phyloP scores from a whole-genome alignment of 352 stramenopile species.

The Phytophthora brassicae region DNA sequence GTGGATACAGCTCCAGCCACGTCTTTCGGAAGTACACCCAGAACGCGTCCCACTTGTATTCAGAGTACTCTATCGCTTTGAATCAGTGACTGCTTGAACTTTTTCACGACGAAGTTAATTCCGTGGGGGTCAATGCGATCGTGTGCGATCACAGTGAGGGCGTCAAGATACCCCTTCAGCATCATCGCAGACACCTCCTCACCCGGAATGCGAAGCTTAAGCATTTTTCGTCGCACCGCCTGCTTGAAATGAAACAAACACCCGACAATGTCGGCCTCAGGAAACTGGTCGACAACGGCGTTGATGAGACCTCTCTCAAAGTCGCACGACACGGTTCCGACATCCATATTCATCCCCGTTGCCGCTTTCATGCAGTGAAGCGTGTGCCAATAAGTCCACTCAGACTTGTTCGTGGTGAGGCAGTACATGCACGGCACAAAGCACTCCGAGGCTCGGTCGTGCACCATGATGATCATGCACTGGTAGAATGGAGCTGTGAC shows the following conservation, averaged over 20 bases:
- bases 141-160: no score
- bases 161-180: no score
- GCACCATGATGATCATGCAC: slow-evolving; percentile 22
- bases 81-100: no score
- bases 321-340: slow-evolving; percentile 19
- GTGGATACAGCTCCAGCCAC: slow-evolving; percentile 13
- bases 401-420: not conserved
- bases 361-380: not conserved
- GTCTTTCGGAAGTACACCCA: not conserved
- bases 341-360: not conserved
- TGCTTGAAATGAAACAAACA: slow-evolving; percentile 35
- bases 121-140: no score
- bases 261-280: slow-evolving; percentile 9
- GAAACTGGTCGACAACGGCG: slow-evolving; percentile 14
- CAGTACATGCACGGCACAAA: slow-evolving; percentile 10
- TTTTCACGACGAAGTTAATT: no score
- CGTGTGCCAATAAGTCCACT: not conserved
- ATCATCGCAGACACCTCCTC: slow-evolving; percentile 3
- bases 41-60: no score
- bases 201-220: slow-evolving; percentile 7
- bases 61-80: no score
- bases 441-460: slow-evolving; percentile 1
- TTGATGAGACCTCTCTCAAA: slow-evolving; percentile 24
- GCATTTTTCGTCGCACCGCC: slow-evolving; percentile 14
- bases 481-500: slow-evolving; percentile 11